Evolutionary conservation across 2,329 filamentous ascomycete genomes (phyloP).

Genomic region (Phialemoniopsis sp.): DNA sequence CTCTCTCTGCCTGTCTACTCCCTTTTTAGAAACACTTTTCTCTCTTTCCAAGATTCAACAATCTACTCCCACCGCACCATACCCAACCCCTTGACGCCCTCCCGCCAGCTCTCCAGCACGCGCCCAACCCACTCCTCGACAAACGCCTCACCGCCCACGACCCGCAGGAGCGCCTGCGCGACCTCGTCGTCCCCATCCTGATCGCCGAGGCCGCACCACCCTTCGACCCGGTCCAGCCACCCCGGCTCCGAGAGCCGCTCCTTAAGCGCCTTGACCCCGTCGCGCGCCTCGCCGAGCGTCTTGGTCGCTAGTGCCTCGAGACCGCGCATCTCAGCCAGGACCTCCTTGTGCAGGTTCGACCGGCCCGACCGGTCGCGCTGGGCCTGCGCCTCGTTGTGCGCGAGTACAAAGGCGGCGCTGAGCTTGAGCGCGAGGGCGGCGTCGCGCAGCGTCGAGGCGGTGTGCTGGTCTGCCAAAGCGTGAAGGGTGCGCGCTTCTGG

Average conservation of each 20-base stretch:
- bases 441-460: slow-evolving; percentile 30
- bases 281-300: slow-evolving; percentile 21
- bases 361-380: slow-evolving; percentile 25
- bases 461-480: slow-evolving; percentile 26
- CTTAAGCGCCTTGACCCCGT: slow-evolving; percentile 23
- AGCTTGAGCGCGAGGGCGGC: slow-evolving; percentile 24
- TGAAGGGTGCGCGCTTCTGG: slow-evolving; percentile 13
- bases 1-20: too few species aligned
- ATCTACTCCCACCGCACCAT: slow-evolving; percentile 26
- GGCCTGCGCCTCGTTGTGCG: slow-evolving; percentile 23
- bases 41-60: too few species aligned
- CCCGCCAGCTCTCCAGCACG: slow-evolving; percentile 31
- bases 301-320: slow-evolving; percentile 16
- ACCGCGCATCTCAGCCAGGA: slow-evolving; percentile 23
- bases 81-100: slow-evolving; percentile 29
- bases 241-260: slow-evolving; percentile 22
- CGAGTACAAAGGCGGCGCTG: slow-evolving; percentile 20
- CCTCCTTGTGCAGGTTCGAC: slow-evolving; percentile 24
- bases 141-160: slow-evolving; percentile 17
- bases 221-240: slow-evolving; percentile 30
- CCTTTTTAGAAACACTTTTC: too few species aligned
- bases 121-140: slow-evolving; percentile 28
- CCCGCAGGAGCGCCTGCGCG: slow-evolving; percentile 15
- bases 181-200: slow-evolving; percentile 14
- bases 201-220: slow-evolving; percentile 20